phyloP scores from a whole-genome alignment of 2,329 filamentous ascomycete species.

The Aspergillus fumigatiaffinis region DNA sequence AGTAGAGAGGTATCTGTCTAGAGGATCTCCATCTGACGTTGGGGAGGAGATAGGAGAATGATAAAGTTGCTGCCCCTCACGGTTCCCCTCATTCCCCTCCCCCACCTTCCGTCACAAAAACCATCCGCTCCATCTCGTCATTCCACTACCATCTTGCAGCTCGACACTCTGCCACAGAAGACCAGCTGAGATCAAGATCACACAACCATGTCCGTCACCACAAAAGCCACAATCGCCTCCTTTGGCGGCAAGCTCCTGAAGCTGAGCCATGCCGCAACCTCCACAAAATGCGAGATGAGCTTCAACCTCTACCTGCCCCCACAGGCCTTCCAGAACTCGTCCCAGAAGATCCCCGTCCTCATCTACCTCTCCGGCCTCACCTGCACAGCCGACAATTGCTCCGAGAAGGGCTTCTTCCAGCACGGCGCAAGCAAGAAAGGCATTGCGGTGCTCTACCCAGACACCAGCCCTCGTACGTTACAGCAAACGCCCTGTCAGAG shows the following conservation, averaged over 20 bases:
- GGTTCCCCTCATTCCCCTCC: constrained; percentile 26
- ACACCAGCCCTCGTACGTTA: constrained; percentile 78
- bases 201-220: constrained; percentile 72
- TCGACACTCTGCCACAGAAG: background rate
- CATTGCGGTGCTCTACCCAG: constrained; percentile 91
- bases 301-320: constrained; percentile 90
- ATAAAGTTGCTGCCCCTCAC: background rate
- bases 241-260: constrained; percentile 96
- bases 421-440: constrained; percentile 71
- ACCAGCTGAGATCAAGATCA: background rate
- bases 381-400: constrained; percentile 80
- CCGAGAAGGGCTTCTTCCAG: constrained; percentile 85
- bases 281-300: constrained; percentile 82
- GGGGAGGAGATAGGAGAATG: constrained; percentile 10
- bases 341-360: constrained; percentile 72
- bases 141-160: background rate
- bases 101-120: constrained; percentile 14
- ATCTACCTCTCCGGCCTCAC: constrained; percentile 93
- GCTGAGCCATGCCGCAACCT: constrained; percentile 76
- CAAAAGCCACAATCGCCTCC: constrained; percentile 80
- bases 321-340: constrained; percentile 51
- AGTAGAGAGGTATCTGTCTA: background rate
- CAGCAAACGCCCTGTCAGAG: background rate
- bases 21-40: background rate
- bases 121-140: constrained; percentile 5